Evolutionary conservation across 2,329 filamentous ascomycete genomes (phyloP), one percentile per base, ranked within the genome.

Genomic region (Aspergillus sp.): DNA sequence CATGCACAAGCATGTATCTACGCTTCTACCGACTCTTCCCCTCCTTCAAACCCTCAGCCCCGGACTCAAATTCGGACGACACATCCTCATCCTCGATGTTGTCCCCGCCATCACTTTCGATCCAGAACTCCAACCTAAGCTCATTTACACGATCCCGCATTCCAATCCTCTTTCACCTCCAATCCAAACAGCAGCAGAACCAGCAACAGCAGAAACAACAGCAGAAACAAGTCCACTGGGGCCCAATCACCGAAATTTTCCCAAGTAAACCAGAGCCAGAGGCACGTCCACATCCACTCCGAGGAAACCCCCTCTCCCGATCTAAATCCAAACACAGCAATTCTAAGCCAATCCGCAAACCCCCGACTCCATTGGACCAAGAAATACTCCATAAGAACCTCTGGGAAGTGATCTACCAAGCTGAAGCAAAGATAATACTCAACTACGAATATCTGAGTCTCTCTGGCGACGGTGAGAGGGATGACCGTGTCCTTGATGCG

Each of bases 351-450:
- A 54, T 53, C 35, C 42, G 53, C 10, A 57, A 53, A 30, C 49
- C 49, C 2, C 51, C 53, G 9, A 55, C 56, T 3, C 3, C 48
- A 2, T 23, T 30, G 2, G 56, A 57, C 27, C 38, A 52, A 6
- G 51, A 52, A 19, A 55, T 55, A 41, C 23, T 49, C 23, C 32
- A 42, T 19, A 38, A 25, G 2, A 57, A 55, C n/a, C 47, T 54
- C 2, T 51, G 50, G 35, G n/a, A 23, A 6, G 41, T 54, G 41
- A 20, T 49, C 2, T 9, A 33, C 12, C 25, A 43, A 10, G 25
- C 48, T 4, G 49, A 53, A 10, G 13, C 42, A 5, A 47, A 48
- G 2, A 30, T 54, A 7, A 27, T 47, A 3, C 44, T 52, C 42
- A 49, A 25, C 25, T 49, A 52, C 13, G 43, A 49, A 15, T 39